Conservation (phyloP, 179 eudicot genomes). For the Beta lomatogona region DNA sequence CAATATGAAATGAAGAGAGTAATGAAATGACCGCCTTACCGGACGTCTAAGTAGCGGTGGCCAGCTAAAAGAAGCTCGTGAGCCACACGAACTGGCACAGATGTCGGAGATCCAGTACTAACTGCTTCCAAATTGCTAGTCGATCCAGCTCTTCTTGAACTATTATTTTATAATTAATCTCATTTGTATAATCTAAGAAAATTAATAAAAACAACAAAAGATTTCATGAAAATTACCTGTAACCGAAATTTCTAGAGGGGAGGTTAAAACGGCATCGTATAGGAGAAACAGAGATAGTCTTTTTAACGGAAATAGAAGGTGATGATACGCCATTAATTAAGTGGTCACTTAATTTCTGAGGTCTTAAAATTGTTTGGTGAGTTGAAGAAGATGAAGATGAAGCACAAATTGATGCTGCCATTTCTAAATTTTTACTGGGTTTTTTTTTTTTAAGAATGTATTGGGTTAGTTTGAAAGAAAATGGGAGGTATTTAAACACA, state of each 20-base stretch:
- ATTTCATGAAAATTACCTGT: background rate
- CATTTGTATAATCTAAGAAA: too few relatives aligned
- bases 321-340: constrained; percentile 9
- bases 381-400: constrained; percentile 1
- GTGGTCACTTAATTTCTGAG: background rate
- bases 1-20: too few relatives aligned
- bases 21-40: constrained; percentile 29
- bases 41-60: constrained; percentile 77
- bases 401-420: constrained; percentile 10
- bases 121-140: constrained; percentile 31
- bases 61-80: constrained; percentile 81
- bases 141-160: constrained; percentile 43
- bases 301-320: background rate
- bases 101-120: constrained; percentile 40
- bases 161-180: background rate
- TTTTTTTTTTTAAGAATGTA: too few relatives aligned
- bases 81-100: constrained; percentile 81
- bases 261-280: constrained; percentile 30
- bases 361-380: background rate
- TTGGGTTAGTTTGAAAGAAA: background rate
- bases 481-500: background rate
- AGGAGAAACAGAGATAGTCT: background rate
- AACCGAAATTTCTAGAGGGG: constrained; percentile 7
- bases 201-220: too few relatives aligned
- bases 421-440: background rate